Conservation (phyloP, 768 basidiomycete genomes). For the Agrocybe praecox region DNA sequence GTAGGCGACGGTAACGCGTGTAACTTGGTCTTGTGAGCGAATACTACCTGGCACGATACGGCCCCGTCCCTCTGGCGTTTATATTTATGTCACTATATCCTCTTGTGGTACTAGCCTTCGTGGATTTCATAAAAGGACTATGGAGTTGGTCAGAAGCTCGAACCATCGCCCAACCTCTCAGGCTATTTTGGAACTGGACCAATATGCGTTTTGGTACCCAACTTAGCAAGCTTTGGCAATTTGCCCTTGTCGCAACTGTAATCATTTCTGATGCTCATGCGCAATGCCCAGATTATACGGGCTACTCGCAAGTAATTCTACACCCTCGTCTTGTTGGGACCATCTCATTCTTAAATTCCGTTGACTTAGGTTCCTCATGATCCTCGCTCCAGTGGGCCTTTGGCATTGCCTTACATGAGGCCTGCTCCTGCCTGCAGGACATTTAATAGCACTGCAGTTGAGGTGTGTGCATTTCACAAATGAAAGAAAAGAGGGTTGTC, state of each 20-base stretch:
- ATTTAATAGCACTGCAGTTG: conserved; percentile 75
- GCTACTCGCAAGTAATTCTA: conserved; percentile 51
- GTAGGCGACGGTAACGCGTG: conserved; percentile 12
- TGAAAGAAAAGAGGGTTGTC: background rate
- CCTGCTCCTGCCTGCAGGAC: conserved; percentile 71
- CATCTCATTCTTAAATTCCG: no score
- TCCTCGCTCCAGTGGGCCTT: conserved; percentile 56
- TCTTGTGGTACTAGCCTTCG: conserved; percentile 5
- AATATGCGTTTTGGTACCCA: conserved; percentile 16
- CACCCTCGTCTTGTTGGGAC: no score
- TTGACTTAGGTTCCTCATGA: conserved; percentile 62
- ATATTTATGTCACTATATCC: conserved; percentile 7
- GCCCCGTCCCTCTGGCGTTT: conserved; percentile 3
- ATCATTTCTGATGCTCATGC: conserved; percentile 29
- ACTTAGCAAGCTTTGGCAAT: conserved; percentile 4
- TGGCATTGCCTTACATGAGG: conserved; percentile 73
- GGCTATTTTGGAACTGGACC: conserved; percentile 6
- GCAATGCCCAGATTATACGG: conserved; percentile 65
- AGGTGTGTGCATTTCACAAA: conserved; percentile 43
- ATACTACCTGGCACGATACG: conserved; percentile 1
- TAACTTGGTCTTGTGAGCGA: conserved; percentile 19
- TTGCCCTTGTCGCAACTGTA: conserved; percentile 22
- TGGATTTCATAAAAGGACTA: conserved; percentile 17
- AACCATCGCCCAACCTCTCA: background rate
- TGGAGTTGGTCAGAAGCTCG: conserved; percentile 5